Base-by-base conservation (phyloP, 208 protist genomes). In the Leishmania tarentolae region DNA sequence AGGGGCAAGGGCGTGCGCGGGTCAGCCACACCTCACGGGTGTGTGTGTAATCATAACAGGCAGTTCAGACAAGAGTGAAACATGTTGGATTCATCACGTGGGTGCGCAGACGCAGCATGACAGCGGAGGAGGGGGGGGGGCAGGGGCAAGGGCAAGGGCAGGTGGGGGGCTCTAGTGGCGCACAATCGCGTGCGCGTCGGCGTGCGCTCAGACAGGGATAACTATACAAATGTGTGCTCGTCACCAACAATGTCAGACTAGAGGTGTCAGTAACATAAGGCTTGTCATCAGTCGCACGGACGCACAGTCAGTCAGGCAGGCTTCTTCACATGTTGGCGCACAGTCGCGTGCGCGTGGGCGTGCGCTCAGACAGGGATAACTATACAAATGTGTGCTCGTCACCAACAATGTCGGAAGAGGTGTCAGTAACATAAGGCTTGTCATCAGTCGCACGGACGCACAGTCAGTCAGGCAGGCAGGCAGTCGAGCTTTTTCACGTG, bases 171-270 rank as follows among this genome's bases (percentile, higher is more conserved):
- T 61, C 56, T 61, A 61, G 56, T 61, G 56, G 19, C 70, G 44
- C 70, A 63, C 53, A 8, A 50, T n/a, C 53, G 68, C 7, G 61
- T 19, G 61, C 24, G 61, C 44, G 65, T n/a, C n/a, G 15, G 61
- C 47, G 74, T 52, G 69, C 68, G 59, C 70, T 86, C 82, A 86
- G 82, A 86, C 82, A 86, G 82, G 82, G 82, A 86, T 86, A 86
- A 86, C 82, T 86, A 81, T 87, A 70, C 78, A 81, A 59, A 79
- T 85, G 84, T 75, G 84, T 84, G 80, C 44, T 83, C 84, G 84
- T 83, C 84, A 87, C 77, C 74, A 61, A 82, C 5, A 65, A 21
- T 82, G 56, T 88, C 75, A 85, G 81, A 88, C 80, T 73, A 87
- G 82, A 88, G 82, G 83, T 87, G 83, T 87, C 75, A 78, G 75